Base-by-base conservation (phyloP, 164 flowering plant species). In the Sextonia rubra region DNA sequence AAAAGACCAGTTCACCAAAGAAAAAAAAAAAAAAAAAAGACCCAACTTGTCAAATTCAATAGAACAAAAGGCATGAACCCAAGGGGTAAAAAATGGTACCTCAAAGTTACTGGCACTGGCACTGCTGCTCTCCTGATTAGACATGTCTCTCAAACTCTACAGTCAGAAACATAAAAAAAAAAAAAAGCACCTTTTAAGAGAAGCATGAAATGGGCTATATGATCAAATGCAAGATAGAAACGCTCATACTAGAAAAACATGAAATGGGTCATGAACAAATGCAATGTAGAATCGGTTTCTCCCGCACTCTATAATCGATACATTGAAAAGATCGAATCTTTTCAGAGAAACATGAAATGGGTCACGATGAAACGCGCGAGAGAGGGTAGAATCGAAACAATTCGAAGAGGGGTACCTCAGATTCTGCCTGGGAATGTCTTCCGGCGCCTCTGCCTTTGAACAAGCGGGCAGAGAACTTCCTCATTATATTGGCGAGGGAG, bases 391-490 rank as follows among this genome's bases (percentile, higher is more conserved):
- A 65, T 30, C 18, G 25, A 20, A 20, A 23, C 23, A 62, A 62
- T 65, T 22, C 47, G 27, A 30, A 26, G 32, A 15, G 9, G 48
- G 23, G 71, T 74, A 80, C 85, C 82, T 78, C 79, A 22, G 67
- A 66, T 30, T 61, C 73, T n/a, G 49, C 47, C 74, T 56, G 8
- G 73, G 47, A 64, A 72, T 69, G 52, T 73, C 20, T 65, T 25
- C 71, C 72, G 68, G 79, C 67, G 61, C 47, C 29, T 72, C 71
- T 80, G 60, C 77, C 69, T 72, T 71, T 77, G 83, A 79, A 79
- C 79, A 84, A 82, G 77, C 82, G 81, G 22, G 47, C 25, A 2
- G 69, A 47, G 69, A 76, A 7, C 78, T 76, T 78, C 81, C 82
- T 71, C 90, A 85, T 87, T 83, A 76, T 81, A 82, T 78, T 76